Conservation (phyloP, 2,329 filamentous ascomycete species). For the Hyphodiscus sp. region DNA sequence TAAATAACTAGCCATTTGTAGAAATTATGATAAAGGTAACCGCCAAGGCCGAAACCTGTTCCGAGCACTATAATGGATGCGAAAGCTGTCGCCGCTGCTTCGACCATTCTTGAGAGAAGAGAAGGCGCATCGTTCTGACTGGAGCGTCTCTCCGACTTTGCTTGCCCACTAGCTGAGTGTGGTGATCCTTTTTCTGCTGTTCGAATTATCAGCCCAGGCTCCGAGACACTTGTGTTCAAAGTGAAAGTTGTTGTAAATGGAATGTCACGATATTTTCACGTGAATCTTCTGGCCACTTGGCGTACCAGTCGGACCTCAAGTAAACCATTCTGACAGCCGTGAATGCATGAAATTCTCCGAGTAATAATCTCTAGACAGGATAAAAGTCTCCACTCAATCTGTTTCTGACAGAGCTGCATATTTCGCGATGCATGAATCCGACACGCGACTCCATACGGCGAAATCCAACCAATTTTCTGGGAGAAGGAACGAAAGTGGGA, state of each 20-base stretch:
- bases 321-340: too few species aligned
- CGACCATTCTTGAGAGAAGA: conserved; percentile 54
- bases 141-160: background rate
- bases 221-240: background rate
- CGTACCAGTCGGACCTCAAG: too few species aligned
- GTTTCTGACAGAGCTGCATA: background rate
- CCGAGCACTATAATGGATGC: conserved; percentile 69
- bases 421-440: background rate
- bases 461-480: background rate
- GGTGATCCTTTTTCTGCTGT: background rate
- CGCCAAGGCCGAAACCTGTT: conserved; percentile 56
- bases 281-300: background rate
- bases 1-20: conserved; percentile 89
- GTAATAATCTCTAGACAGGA: background rate
- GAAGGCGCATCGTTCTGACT: conserved; percentile 13
- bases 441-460: background rate
- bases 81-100: conserved; percentile 68
- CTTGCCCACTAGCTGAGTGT: background rate
- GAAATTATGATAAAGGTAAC: conserved; percentile 70
- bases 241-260: background rate
- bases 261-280: background rate
- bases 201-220: too few species aligned
- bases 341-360: background rate
- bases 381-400: background rate
- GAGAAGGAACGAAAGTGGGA: background rate